Evolutionary conservation across 2,329 filamentous ascomycete species (phyloP).

Genomic region (Colletotrichum zoysiae): DNA sequence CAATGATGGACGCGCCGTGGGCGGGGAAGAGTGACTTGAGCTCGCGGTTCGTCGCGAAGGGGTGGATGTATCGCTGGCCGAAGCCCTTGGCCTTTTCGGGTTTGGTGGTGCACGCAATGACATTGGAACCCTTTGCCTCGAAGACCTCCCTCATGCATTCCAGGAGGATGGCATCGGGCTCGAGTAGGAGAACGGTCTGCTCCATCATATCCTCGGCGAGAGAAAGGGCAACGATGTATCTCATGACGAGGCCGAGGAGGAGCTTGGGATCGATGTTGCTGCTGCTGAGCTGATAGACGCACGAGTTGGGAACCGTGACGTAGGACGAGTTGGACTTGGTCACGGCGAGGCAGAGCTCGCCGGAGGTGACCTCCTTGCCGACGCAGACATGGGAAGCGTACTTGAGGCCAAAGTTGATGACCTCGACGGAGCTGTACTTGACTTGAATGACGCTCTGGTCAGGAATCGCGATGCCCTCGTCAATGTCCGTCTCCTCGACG

Average conservation of each 20-base stretch:
- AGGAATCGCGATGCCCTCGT: slow-evolving; percentile 14
- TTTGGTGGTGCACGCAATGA: slow-evolving; percentile 46
- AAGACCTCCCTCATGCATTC: slow-evolving; percentile 46
- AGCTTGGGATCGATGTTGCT: slow-evolving; percentile 38
- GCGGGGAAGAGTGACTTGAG: slow-evolving; percentile 48
- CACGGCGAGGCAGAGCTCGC: slow-evolving; percentile 47
- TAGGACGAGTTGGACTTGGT: slow-evolving; percentile 52
- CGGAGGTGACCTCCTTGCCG: slow-evolving; percentile 48
- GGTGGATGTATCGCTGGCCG: slow-evolving; percentile 46
- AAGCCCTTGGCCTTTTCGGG: slow-evolving; percentile 6
- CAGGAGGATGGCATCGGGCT: slow-evolving; percentile 49
- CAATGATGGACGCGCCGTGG: slow-evolving; percentile 46
- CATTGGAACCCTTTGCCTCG: slow-evolving; percentile 11
- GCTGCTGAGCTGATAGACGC: slow-evolving; percentile 39
- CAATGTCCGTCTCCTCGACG: slow-evolving; percentile 38
- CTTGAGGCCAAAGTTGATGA: slow-evolving; percentile 46
- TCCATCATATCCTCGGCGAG: slow-evolving; percentile 35
- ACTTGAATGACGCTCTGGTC: slow-evolving; percentile 47
- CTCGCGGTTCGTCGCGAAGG: slow-evolving; percentile 45
- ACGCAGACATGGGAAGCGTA: slow-evolving; percentile 49
- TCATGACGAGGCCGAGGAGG: slow-evolving; percentile 45
- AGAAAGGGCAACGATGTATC: slow-evolving; percentile 45
- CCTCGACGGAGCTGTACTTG: slow-evolving; percentile 53
- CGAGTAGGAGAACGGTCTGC: slow-evolving; percentile 49
- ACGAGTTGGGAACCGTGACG: slow-evolving; percentile 45